Conservation (phyloP, 78 protist species). For the Acrasis kona region DNA sequence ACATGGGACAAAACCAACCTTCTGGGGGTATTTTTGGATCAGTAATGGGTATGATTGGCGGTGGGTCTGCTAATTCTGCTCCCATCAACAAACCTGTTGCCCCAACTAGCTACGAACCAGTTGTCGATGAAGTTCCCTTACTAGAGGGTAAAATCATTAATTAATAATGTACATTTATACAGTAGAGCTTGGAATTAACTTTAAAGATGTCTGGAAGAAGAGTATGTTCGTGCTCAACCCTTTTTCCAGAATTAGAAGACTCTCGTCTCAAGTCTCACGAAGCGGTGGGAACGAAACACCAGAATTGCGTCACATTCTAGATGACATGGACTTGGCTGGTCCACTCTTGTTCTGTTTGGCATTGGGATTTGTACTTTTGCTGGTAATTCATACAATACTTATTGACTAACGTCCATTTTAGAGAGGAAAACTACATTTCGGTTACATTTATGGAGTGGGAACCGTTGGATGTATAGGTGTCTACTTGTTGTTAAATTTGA, state of each 20-base stretch:
- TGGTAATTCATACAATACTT: conserved; percentile 29
- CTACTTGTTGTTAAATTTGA: conserved; percentile 58
- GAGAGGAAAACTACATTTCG: conserved; percentile 81
- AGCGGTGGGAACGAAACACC: too few relatives aligned
- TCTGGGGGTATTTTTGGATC: too few relatives aligned
- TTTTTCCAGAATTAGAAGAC: neutral
- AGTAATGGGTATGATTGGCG: too few relatives aligned
- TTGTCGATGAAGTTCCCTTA: neutral
- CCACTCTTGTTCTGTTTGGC: conserved; percentile 69
- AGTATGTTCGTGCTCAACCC: neutral
- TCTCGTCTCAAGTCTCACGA: too few relatives aligned
- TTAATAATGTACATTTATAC: too few relatives aligned
- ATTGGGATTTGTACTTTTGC: conserved; percentile 58
- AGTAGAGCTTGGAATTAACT: neutral
- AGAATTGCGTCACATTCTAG: conserved; percentile 37
- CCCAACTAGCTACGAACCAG: too few relatives aligned
- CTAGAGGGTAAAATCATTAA: too few relatives aligned
- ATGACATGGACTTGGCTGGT: conserved; percentile 86
- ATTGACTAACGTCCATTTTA: neutral
- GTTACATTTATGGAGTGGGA: conserved; percentile 81
- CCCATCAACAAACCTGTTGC: too few relatives aligned
- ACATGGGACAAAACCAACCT: too few relatives aligned
- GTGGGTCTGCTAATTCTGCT: too few relatives aligned
- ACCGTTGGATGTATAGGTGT: conserved; percentile 64
- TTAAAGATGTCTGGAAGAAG: neutral